Conservation (phyloP, 208 protist species). For the Trypanosoma avium region DNA sequence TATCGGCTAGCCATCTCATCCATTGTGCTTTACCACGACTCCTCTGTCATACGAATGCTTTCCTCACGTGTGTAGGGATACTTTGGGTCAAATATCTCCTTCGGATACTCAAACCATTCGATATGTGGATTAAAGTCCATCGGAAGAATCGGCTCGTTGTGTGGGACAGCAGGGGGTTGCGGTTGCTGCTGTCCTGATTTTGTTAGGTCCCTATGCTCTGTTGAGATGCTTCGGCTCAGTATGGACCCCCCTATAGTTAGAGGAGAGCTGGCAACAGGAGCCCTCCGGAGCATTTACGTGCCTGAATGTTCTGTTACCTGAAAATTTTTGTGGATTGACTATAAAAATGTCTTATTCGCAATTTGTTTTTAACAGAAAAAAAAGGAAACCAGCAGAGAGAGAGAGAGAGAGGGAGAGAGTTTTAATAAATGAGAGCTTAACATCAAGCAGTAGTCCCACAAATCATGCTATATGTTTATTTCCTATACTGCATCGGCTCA, state of each 20-base stretch:
- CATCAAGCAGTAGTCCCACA: no score
- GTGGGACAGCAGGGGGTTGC: conserved; percentile 61
- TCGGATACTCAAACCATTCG: conserved; percentile 91
- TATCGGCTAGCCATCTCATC: conserved; percentile 90
- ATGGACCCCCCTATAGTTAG: neutral
- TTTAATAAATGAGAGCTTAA: no score
- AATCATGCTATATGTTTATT: no score
- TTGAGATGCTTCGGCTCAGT: conserved; percentile 36
- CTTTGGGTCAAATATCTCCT: conserved; percentile 89
- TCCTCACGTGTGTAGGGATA: conserved; percentile 91
- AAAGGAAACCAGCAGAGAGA: no score
- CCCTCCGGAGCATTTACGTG: conserved; percentile 28
- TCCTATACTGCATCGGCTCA: no score
- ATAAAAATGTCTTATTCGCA: no score
- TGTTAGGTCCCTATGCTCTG: conserved; percentile 57
- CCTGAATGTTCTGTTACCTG: no score
- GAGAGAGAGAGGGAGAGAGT: no score
- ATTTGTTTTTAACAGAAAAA: no score
- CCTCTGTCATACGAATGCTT: conserved; percentile 88
- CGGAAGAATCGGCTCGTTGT: conserved; percentile 83
- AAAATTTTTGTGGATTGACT: no score
- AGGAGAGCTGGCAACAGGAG: neutral
- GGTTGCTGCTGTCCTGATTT: conserved; percentile 33
- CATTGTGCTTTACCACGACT: conserved; percentile 88
- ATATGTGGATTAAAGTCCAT: conserved; percentile 93